Evolutionary conservation across 805 yeast species (phyloP), one percentile per base, ranked within the genome.

Genomic region (Maudiozyma turicensis): DNA sequence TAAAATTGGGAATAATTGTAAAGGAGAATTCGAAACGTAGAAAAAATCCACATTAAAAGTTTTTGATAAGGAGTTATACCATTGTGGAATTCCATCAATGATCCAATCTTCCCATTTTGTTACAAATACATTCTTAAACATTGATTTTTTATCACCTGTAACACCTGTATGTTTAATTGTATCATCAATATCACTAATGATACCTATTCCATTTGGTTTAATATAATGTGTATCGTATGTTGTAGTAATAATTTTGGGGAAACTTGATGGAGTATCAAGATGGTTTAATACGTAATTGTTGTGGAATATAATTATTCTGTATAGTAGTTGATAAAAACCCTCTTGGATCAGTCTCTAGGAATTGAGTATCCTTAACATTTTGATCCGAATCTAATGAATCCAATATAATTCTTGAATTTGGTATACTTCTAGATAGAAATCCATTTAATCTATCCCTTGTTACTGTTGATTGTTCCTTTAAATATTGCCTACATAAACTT

Each of bases 11-110:
- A 74, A 89, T 28, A 93, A 68, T 65, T 93, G 98, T 80, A 95
- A 86, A 0, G 99, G 99, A 1, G 95, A 82, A 67, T 95, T 93
- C 7, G 97, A 90, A 2, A 95, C 98, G 63, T 91, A 95, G 64
- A 90, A 96, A 59, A 91, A 80, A n/a, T 80, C 71, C 3, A 81
- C 74, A 10, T 73, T 61, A 40, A 59, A 67, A 13, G 65, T 65
- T 8, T 67, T 60, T 8, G 64, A 60, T 38, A 90, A 61, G n/a
- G 69, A 67, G 8, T 71, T 70, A 59, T 78, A 87, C 89, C 95
- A 88, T 35, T 74, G 72, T 3, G 84, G 74, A 30, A 93, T 83
- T 2, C 86, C 82, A 0, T 87, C 83, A 20, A 93, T 77, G 45
- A 73, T 75, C 79, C 95, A 83, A n/a, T 75, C 77, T 5, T 72